Conservation (phyloP, 805 yeast genomes). For the Komagataella mondaviorum region DNA sequence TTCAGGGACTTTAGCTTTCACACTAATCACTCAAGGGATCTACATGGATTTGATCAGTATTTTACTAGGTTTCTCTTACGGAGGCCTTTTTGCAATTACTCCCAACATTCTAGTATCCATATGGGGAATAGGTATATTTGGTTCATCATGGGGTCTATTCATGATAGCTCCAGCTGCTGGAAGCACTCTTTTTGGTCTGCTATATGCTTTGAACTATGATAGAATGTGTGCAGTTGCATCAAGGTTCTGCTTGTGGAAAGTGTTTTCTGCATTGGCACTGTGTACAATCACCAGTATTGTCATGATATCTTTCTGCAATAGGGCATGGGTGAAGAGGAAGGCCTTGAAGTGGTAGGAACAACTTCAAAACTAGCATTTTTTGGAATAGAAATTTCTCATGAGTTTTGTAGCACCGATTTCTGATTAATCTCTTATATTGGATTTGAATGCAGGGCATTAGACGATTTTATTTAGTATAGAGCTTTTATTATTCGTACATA, state of each 20-base stretch:
- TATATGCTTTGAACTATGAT: conserved; percentile 58
- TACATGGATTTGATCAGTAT: conserved; percentile 11
- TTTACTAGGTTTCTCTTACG: conserved; percentile 60
- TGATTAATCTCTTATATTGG: no score
- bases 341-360: neutral
- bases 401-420: no score
- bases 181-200: conserved; percentile 48
- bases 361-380: neutral
- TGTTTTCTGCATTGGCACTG: conserved; percentile 3
- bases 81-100: conserved; percentile 70
- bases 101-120: conserved; percentile 75
- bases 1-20: neutral
- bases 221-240: conserved; percentile 9
- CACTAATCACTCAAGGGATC: neutral
- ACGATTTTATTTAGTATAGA: no score
- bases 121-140: conserved; percentile 84
- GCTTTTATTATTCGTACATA: no score
- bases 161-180: conserved; percentile 87
- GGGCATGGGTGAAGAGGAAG: neutral
- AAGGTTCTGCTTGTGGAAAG: neutral
- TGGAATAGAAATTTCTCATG: no score
- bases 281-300: neutral
- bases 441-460: no score
- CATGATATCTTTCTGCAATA: neutral
- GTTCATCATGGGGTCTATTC: conserved; percentile 85